A percentile compares a stretch with the other conserved stretches of the same genome.
Evolutionary conservation across 768 basidiomycete genomes (phyloP).

Genomic region (Russula foetens): DNA sequence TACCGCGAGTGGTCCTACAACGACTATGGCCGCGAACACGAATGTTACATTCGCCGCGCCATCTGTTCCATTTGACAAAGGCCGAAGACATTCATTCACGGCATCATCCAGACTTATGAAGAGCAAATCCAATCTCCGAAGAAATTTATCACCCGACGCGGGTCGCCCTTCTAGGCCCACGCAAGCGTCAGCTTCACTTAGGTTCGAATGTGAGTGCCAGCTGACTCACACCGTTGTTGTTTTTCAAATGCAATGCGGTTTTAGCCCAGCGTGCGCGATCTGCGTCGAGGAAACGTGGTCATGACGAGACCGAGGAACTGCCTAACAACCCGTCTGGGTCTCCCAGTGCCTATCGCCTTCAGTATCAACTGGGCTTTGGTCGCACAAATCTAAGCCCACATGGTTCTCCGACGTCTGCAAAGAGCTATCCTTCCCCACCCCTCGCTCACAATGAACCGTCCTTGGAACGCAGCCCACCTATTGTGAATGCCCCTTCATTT

Average conservation of each 20-base stretch:
- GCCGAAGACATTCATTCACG: slow-evolving; percentile 20
- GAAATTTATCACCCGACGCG: slow-evolving; percentile 29
- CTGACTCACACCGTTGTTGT: background rate
- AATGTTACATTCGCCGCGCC: slow-evolving; percentile 1
- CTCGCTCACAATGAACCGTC: slow-evolving; percentile 43
- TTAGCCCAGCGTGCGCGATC: slow-evolving; percentile 66
- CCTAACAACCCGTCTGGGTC: slow-evolving; percentile 33
- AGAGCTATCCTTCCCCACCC: slow-evolving; percentile 58
- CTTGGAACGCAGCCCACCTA: slow-evolving; percentile 49
- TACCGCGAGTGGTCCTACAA: slow-evolving; percentile 16
- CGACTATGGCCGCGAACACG: slow-evolving; percentile 3
- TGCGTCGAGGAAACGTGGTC: slow-evolving; percentile 64
- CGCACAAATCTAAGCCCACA: slow-evolving; percentile 49
- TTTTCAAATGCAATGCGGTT: slow-evolving; percentile 2
- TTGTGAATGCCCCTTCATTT: slow-evolving; percentile 36
- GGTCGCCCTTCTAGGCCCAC: slow-evolving; percentile 25
- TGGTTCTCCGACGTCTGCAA: slow-evolving; percentile 67
- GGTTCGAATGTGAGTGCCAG: slow-evolving; percentile 28
- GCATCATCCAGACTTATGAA: slow-evolving; percentile 12
- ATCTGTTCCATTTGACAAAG: slow-evolving; percentile 11
- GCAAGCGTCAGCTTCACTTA: slow-evolving; percentile 23
- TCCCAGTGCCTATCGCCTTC: slow-evolving; percentile 20
- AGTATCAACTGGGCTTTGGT: slow-evolving; percentile 26
- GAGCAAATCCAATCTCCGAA: slow-evolving; percentile 24
- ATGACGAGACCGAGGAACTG: slow-evolving; percentile 51